Evolutionary conservation across 768 basidiomycete genomes (phyloP), one percentile per base, ranked within the genome.

Genomic region (Russula brevipes): DNA sequence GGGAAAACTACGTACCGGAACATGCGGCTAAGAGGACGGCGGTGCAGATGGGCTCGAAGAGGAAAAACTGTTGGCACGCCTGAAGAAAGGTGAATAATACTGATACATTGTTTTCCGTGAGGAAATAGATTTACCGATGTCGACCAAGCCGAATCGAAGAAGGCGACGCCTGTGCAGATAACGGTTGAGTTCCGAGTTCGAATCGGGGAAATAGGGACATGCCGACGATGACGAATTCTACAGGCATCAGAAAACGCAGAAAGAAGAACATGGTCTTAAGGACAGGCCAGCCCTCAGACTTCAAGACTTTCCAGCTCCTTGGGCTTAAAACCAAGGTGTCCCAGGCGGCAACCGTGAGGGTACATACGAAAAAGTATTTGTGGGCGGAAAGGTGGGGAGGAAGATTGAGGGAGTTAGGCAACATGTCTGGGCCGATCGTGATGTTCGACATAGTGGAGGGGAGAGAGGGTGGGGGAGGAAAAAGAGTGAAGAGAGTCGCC

Each of bases 351-450:
- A 94, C 89, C 58, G 91, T 94, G 66, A 94, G 83, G 0, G 91
- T 90, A 78, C 91, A 94, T 66, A 93, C 91, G 52, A 89, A 83
- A 72, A 93, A 91, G 69, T 94, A 94, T 74, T 93, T 92, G 80
- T 92, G 91, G 0, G 91, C 91, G 36, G 82, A 84, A 41, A 93
- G 80, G 72, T 90, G 91, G 1, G 91, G 81, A 0, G 91, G 81
- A 5, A 92, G 82, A 67, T 87, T 77, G 70, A 93, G 85, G 30
- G 85, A 88, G 58, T 79, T 73, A 17, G 91, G 91, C 8, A 92
- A 72, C 0, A 60, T 11, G 12, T 54, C 46, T 1, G 60, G 60
- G 7, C 7, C 31, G 30, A 66, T 41, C 5, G 65, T 42, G 19
- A 54, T 16, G 41, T 67, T 67, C 17, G 66, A 53, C 60, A 62